A percentile compares a stretch with the other conserved stretches of the same genome.
Evolutionary conservation across 1,284 basidiomycete genomes (phyloP).

Genomic region (Cryptococcus wingfieldii): DNA sequence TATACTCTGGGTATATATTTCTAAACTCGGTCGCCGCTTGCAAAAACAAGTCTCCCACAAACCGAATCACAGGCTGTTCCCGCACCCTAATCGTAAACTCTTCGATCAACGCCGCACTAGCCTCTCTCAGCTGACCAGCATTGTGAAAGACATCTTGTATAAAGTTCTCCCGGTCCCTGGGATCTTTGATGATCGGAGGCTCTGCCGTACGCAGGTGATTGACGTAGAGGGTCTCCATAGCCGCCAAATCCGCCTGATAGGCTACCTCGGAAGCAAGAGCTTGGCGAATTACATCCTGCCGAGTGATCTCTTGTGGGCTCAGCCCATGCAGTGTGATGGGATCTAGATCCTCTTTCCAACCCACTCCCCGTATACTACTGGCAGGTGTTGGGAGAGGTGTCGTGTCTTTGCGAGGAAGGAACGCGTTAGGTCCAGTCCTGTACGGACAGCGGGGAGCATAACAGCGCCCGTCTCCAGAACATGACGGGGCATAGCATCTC

Average conservation of each 20-base stretch:
- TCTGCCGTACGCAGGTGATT: conserved; percentile 64
- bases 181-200: conserved; percentile 65
- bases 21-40: conserved; percentile 84
- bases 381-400: conserved; percentile 10
- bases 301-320: conserved; percentile 70
- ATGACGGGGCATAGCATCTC: conserved; percentile 64
- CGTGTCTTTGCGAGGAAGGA: conserved; percentile 20
- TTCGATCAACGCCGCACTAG: conserved; percentile 76
- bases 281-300: conserved; percentile 87
- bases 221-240: conserved; percentile 76
- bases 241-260: conserved; percentile 82
- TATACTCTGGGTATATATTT: conserved; percentile 76
- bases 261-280: conserved; percentile 85
- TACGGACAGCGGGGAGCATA: conserved; percentile 67
- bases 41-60: conserved; percentile 86
- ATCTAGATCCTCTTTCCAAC: conserved; percentile 73
- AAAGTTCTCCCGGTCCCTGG: conserved; percentile 67
- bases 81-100: conserved; percentile 80
- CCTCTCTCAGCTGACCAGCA: conserved; percentile 73
- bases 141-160: conserved; percentile 85
- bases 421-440: conserved; percentile 52
- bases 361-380: conserved; percentile 47
- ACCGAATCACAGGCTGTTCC: conserved; percentile 70
- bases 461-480: conserved; percentile 44
- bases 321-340: conserved; percentile 63